Conservation (phyloP, 495 filamentous ascomycete genomes). For the Gamarada debralockiae region DNA sequence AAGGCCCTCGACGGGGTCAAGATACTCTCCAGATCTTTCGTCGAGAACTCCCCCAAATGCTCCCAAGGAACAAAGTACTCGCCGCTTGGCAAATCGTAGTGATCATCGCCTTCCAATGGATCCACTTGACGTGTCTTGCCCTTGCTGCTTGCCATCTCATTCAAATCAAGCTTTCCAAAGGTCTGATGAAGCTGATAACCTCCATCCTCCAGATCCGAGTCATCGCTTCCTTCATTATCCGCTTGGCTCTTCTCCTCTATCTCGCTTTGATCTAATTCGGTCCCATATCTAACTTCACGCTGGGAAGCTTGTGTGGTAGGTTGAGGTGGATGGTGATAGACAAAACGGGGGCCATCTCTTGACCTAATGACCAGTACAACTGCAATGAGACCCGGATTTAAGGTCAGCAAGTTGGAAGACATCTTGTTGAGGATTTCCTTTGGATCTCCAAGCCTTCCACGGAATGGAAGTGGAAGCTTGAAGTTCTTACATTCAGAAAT, state of each 20-base stretch:
- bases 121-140: slow-evolving; percentile 9
- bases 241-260: slow-evolving; percentile 27
- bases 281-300: slow-evolving; percentile 14
- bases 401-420: neutral
- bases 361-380: slow-evolving; percentile 81
- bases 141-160: neutral
- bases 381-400: slow-evolving; percentile 45
- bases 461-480: neutral
- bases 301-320: slow-evolving; percentile 35
- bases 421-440: neutral
- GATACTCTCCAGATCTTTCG: slow-evolving; percentile 76
- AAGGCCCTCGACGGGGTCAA: slow-evolving; percentile 75
- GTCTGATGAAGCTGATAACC: neutral
- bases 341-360: slow-evolving; percentile 74
- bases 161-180: slow-evolving; percentile 6
- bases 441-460: neutral
- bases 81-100: slow-evolving; percentile 45
- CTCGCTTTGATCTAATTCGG: slow-evolving; percentile 25
- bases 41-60: slow-evolving; percentile 69
- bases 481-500: neutral
- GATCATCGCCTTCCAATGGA: slow-evolving; percentile 51
- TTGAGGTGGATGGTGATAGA: slow-evolving; percentile 85
- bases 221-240: slow-evolving; percentile 35
- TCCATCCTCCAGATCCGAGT: slow-evolving; percentile 20
- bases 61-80: slow-evolving; percentile 67